These are phyloP conservation scores for Kokia cookei DNA, from an alignment of 441 rosid species.

Conservation along the genomic window DNA sequence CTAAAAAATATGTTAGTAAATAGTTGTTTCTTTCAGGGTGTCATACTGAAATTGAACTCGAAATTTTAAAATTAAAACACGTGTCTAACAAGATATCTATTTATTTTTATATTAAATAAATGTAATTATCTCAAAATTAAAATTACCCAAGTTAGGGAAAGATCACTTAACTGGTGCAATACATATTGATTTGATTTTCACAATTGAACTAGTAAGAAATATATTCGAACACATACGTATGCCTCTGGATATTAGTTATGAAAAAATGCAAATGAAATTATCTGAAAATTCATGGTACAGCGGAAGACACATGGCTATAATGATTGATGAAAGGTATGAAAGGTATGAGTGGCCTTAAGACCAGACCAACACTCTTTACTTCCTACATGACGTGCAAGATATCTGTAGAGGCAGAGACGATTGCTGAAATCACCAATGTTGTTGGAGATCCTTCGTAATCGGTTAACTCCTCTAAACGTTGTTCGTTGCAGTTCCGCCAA, in stretches of 20 bases:
- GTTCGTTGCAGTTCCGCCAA: not conserved
- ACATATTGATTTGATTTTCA: not conserved
- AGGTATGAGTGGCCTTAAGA: not conserved
- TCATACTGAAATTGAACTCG: no score
- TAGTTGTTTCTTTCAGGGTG: no score
- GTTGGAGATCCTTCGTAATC: not conserved
- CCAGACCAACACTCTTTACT: not conserved
- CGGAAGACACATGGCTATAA: not conserved
- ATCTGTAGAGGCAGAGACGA: not conserved
- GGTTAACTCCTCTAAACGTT: not conserved
- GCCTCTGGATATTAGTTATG: not conserved
- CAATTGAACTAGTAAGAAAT: not conserved
- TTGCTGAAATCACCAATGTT: not conserved
- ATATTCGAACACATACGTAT: no score
- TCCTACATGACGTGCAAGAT: not conserved
- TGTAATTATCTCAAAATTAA: no score
- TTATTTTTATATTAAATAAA: no score
- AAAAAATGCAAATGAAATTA: not conserved
- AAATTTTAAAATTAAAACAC: no score
- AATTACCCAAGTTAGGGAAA: no score
- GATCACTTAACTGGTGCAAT: no score
- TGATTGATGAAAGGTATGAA: not conserved
- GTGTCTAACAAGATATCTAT: no score
- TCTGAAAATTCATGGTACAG: not conserved
- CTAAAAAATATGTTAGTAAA: no score